These are phyloP conservation scores for Fusarium dimerum DNA, from an alignment of 2,329 filamentous ascomycete genomes.

Conservation along the genomic window DNA sequence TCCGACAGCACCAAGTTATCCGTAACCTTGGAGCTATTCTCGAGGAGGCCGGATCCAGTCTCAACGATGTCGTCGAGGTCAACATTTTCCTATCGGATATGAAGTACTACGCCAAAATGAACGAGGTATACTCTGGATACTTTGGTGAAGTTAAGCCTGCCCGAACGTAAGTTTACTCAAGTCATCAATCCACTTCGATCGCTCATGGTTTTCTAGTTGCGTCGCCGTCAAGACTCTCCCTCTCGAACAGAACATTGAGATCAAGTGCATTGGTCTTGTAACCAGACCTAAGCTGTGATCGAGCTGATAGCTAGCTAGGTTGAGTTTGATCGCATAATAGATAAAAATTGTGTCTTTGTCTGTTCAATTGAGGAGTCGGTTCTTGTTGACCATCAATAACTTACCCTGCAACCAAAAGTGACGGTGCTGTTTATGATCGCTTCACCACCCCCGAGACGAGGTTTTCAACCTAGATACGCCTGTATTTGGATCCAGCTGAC, in stretches of 20 bases:
- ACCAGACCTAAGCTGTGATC: conserved; percentile 20
- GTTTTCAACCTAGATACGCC: no score
- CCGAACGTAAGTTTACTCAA: conserved; percentile 29
- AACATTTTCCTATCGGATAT: conserved; percentile 73
- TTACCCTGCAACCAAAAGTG: no score
- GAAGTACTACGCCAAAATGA: conserved; percentile 73
- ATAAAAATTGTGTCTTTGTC: neutral
- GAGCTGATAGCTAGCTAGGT: neutral
- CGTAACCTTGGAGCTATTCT: conserved; percentile 70
- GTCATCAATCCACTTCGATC: fast-evolving
- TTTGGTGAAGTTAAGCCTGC: conserved; percentile 54
- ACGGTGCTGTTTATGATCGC: no score
- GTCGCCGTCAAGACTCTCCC: conserved; percentile 35
- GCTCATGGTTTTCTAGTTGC: conserved; percentile 21
- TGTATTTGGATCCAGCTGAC: no score
- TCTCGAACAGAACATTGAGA: conserved; percentile 31
- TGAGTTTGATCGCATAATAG: no score
- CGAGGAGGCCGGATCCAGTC: conserved; percentile 63
- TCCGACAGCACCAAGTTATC: conserved; percentile 56
- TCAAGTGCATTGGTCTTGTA: conserved; percentile 30
- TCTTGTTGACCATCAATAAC: no score
- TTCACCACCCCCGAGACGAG: no score
- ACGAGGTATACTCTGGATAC: conserved; percentile 69
- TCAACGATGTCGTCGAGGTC: conserved; percentile 69
- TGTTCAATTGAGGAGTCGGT: neutral